Evolutionary conservation across 176 grass and related monocot genomes (phyloP), one percentile per base, ranked within the genome.

Genomic region (Musa itinerans): DNA sequence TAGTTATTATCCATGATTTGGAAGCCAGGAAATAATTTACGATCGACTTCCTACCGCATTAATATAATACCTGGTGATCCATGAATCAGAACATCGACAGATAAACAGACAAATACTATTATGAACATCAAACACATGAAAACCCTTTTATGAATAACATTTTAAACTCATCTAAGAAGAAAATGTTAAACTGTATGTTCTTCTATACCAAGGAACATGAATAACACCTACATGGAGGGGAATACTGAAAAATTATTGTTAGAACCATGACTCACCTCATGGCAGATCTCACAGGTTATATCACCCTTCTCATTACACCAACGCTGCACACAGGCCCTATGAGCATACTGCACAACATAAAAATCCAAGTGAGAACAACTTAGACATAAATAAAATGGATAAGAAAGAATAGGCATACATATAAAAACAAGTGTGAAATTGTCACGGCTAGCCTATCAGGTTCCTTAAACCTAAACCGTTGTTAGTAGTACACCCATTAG

Each of bases 301-400:
- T 97, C 90, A 73, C 90, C 90, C 78, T 97, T 97, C 74, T 97
- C 90, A 54, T 93, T 89, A 80, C 93, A 97, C 93, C 93, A 97
- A 53, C 87, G 80, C 53, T 97, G 93, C 75, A 97, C 93, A 80
- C 93, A 97, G 66, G 79, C 86, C 65, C 90, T 97, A 80, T 97
- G 93, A 76, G 93, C 90, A 65, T 93, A 92, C 93, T 97, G 80
- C 12, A 62, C 9, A 84, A 74, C 16, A 53, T 65, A 74, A 80
- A 68, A 13, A 24, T 20, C 2, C 6, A 74, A 74, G 20, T 16
- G 56, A 29, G 21, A 26, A 12, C 24, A 68, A 25, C 14, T 16
- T 68, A 8, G 2, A 34, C 34, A 25, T 5, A 16, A 11, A 16
- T 1, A 43, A 43, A 14, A 68, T n/a, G 9, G 20, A 14, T 48